Base-by-base conservation (phyloP, 2,329 filamentous ascomycete species). In the Phyllosticta paracitricarpa region DNA sequence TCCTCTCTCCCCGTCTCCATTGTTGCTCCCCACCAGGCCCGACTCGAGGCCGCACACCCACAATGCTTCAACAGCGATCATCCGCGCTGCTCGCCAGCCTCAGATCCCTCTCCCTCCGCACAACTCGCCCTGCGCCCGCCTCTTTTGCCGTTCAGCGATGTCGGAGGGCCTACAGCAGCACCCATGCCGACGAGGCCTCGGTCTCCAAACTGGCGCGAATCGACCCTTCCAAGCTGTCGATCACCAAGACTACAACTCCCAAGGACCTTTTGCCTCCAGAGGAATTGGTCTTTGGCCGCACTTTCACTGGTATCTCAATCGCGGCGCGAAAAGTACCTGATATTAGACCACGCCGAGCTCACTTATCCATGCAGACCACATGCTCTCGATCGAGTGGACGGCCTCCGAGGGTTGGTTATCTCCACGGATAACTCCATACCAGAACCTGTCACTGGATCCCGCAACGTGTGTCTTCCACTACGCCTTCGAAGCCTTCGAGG, bases 401-500 rank as follows among this genome's bases (percentile, higher is more conserved):
- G 84, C 91, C 63, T 79, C 83, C 56, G 81, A 89, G 66, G 94
- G 92, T 74, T 97, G 94, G 94, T 78, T 88, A 52, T 77, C 86
- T 14, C 90, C 93, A 62, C 82, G 84, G 66, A 97, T 99, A 72
- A 86, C 84, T 19, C 94, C 94, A 22, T 97, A 97, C 81, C 91
- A 97, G 77, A 97, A 97, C 78, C 89, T 99, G 68, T 93, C 89
- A 54, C 88, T 99, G 69, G 94, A 97, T 75, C 94, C 94, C 26
- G 91, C 94, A 53, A 94, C 91, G 35, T 97, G 92, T 78, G 94
- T 97, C 65, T 93, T 99, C 78, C 94, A 99, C 83, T 99, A 99
- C 77, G 94, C 91, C 56, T 97, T 97, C 72, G 90, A 95, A 76
- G 94, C 89, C 75, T 99, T 99, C 77, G 94, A 99, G 80, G 94